phyloP scores from a whole-genome alignment of 1,284 basidiomycete species.

The Coriolopsis trogii region DNA sequence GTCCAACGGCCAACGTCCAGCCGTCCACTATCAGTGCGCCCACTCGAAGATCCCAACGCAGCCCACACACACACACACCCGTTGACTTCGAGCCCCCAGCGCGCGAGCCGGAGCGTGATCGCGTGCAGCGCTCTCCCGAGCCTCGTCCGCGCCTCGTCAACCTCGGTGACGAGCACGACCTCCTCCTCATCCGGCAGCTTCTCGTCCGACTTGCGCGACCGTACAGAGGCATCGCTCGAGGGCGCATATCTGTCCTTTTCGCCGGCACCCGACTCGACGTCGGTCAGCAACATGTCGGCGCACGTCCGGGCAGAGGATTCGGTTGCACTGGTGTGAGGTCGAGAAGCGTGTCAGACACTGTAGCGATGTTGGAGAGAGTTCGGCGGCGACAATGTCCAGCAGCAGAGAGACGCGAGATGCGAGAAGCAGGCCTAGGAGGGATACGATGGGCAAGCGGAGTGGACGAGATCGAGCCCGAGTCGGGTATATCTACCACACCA shows the following conservation, averaged over 20 bases:
- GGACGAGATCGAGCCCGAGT: no score
- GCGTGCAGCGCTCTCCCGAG: conserved; percentile 11
- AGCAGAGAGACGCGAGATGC: no score
- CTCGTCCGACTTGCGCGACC: conserved; percentile 6
- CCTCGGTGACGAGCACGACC: conserved; percentile 10
- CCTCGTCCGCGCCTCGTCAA: conserved; percentile 14
- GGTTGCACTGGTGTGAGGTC: no score
- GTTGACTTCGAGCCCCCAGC: conserved; percentile 32
- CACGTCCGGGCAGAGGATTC: no score
- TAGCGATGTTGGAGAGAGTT: no score
- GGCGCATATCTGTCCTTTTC: conserved; percentile 7
- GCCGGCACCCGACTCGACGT: not conserved
- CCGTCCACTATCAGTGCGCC: not conserved
- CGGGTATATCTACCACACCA: no score
- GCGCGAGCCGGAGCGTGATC: conserved; percentile 22
- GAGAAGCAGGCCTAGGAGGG: no score
- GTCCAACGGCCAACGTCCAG: not conserved
- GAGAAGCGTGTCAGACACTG: no score
- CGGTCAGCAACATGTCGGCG: conserved; percentile 13
- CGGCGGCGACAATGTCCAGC: no score
- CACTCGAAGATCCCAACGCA: not conserved
- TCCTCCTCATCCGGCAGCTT: conserved; percentile 3
- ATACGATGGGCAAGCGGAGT: no score
- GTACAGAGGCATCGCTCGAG: not conserved
- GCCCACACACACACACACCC: conserved; percentile 24